These are phyloP conservation scores for Kokia cookei DNA, from an alignment of 441 rosid genomes.

Conservation along the genomic window DNA sequence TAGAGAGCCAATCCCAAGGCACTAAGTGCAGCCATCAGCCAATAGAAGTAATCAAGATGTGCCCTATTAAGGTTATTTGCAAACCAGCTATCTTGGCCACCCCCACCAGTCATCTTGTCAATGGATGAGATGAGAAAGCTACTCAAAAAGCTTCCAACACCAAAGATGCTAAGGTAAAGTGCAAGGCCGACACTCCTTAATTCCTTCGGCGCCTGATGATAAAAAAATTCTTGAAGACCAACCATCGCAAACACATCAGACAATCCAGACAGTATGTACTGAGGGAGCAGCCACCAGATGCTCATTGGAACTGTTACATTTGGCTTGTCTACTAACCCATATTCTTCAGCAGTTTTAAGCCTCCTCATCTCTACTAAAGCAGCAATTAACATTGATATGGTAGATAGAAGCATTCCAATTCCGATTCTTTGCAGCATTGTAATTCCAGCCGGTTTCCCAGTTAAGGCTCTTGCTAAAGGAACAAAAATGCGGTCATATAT, in stretches of 20 bases:
- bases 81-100: constrained; percentile 51
- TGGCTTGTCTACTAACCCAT: constrained; percentile 38
- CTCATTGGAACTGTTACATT: constrained; percentile 58
- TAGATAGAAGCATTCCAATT: constrained; percentile 43
- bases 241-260: constrained; percentile 51
- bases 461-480: constrained; percentile 42
- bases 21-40: constrained; percentile 57
- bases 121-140: constrained; percentile 52
- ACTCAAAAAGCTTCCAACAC: constrained; percentile 43
- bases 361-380: constrained; percentile 28
- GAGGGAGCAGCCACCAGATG: constrained; percentile 71
- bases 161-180: constrained; percentile 12
- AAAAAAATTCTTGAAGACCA: constrained; percentile 72
- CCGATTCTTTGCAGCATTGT: constrained; percentile 74
- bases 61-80: constrained; percentile 47
- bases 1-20: constrained; percentile 23
- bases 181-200: constrained; percentile 56
- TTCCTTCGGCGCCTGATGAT: constrained; percentile 58
- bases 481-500: constrained; percentile 57
- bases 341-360: constrained; percentile 39
- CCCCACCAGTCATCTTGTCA: constrained; percentile 35
- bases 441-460: constrained; percentile 51
- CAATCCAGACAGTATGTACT: constrained; percentile 42
- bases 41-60: constrained; percentile 66
- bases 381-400: constrained; percentile 40